Evolutionary conservation across 371 early-diverging fungal genomes (phyloP).

Genomic region (Parasitella parasitica): DNA sequence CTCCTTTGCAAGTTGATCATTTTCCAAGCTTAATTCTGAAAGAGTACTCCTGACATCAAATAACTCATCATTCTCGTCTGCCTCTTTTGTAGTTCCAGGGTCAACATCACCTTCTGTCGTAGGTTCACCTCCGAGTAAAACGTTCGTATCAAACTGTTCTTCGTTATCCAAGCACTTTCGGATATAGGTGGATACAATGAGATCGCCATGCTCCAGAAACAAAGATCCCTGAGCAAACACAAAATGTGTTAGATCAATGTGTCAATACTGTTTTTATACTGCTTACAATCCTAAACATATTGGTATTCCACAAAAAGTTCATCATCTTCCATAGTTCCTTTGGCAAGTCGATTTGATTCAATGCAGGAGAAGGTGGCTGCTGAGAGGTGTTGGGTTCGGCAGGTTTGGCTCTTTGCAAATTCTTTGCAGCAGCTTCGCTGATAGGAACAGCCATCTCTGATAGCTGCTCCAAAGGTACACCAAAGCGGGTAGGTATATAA

Average conservation of each 20-base stretch:
- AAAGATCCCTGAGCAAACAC: conserved; percentile 57
- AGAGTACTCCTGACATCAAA: not conserved
- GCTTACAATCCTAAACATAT: conserved; percentile 35
- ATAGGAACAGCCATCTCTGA: conserved; percentile 59
- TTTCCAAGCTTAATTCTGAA: conserved; percentile 1
- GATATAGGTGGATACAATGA: conserved; percentile 63
- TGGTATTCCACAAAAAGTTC: conserved; percentile 71
- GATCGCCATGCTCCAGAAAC: conserved; percentile 72
- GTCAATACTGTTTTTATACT: not conserved
- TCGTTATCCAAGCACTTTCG: conserved; percentile 84
- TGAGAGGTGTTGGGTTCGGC: not conserved
- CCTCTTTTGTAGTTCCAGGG: not conserved
- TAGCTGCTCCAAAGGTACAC: conserved; percentile 64
- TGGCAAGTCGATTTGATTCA: conserved; percentile 69
- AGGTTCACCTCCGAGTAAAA: conserved; percentile 35
- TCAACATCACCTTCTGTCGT: not conserved
- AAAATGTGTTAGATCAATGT: not conserved
- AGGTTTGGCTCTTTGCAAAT: not conserved
- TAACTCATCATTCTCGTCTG: not conserved
- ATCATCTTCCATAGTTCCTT: conserved; percentile 78
- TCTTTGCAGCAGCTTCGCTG: conserved; percentile 24
- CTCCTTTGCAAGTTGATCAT: conserved; percentile 26
- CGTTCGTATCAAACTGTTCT: conserved; percentile 63
- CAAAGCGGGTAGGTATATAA: conserved; percentile 78
- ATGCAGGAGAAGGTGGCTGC: not conserved